These are phyloP conservation scores for Aaosphaeria arxii DNA, from an alignment of 2,329 filamentous ascomycete genomes.

Conservation along the genomic window DNA sequence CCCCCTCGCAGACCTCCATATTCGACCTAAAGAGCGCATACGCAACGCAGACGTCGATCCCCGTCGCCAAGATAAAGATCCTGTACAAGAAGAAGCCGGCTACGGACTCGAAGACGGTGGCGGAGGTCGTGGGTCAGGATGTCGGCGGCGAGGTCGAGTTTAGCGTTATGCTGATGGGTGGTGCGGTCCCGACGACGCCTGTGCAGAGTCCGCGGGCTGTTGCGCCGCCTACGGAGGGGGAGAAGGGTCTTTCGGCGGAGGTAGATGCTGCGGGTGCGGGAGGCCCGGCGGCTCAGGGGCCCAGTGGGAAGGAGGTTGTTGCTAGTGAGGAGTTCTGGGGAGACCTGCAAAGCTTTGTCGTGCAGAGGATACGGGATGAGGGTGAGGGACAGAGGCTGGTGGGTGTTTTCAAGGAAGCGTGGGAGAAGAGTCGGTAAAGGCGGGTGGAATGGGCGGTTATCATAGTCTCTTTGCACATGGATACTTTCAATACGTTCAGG, in stretches of 20 bases:
- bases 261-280: conserved; percentile 28
- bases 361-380: conserved; percentile 73
- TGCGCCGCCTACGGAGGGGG: conserved; percentile 50
- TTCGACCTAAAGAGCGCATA: conserved; percentile 75
- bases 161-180: conserved; percentile 82
- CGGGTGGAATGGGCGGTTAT: no score
- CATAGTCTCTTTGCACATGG: no score
- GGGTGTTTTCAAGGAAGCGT: conserved; percentile 67
- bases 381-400: conserved; percentile 62
- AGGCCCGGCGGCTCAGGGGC: conserved; percentile 47
- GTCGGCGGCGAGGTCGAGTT: conserved; percentile 64
- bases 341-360: conserved; percentile 77
- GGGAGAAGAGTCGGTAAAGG: conserved; percentile 48
- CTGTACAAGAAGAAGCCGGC: conserved; percentile 86
- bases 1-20: conserved; percentile 67
- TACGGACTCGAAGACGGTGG: conserved; percentile 70
- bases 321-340: conserved; percentile 77
- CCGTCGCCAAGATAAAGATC: conserved; percentile 73
- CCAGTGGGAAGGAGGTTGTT: conserved; percentile 60
- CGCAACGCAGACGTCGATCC: conserved; percentile 58
- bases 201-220: conserved; percentile 48
- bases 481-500: no score
- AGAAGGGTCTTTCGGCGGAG: conserved; percentile 34
- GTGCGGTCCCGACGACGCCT: conserved; percentile 38
- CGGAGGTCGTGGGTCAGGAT: conserved; percentile 64